Evolutionary conservation across 2,329 filamentous ascomycete genomes (phyloP).

Genomic region (Annulohypoxylon truncatum): DNA sequence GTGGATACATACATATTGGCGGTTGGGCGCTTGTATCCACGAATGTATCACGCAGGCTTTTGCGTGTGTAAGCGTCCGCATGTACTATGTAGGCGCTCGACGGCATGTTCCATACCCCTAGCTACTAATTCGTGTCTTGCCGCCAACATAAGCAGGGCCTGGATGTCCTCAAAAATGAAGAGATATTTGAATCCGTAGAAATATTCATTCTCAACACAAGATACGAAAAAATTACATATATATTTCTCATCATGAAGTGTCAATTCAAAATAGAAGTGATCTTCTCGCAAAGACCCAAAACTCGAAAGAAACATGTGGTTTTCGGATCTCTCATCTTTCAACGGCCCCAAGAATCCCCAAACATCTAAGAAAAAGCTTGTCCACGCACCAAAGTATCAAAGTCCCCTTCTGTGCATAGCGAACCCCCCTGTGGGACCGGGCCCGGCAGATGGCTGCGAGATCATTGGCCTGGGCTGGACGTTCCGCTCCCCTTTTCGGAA

Average conservation of each 20-base stretch:
- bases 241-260: constrained; percentile 2
- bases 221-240: background rate
- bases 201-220: background rate
- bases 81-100: constrained; percentile 22
- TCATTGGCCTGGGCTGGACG: constrained; percentile 16
- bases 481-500: constrained; percentile 19
- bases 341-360: constrained; percentile 4
- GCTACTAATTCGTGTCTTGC: constrained; percentile 16
- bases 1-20: background rate
- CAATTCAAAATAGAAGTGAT: constrained; percentile 9
- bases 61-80: background rate
- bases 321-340: constrained; percentile 11
- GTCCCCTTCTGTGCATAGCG: constrained; percentile 16
- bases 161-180: background rate
- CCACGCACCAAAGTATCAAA: constrained; percentile 18
- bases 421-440: constrained; percentile 17
- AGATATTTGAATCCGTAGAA: background rate
- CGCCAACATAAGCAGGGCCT: constrained; percentile 12
- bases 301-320: constrained; percentile 4
- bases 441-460: constrained; percentile 34
- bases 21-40: background rate
- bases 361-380: constrained; percentile 14
- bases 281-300: constrained; percentile 4
- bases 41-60: background rate
- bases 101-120: constrained; percentile 12